phyloP scores from a whole-genome alignment of 495 filamentous ascomycete species.

The Lasiosphaeria miniovina region DNA sequence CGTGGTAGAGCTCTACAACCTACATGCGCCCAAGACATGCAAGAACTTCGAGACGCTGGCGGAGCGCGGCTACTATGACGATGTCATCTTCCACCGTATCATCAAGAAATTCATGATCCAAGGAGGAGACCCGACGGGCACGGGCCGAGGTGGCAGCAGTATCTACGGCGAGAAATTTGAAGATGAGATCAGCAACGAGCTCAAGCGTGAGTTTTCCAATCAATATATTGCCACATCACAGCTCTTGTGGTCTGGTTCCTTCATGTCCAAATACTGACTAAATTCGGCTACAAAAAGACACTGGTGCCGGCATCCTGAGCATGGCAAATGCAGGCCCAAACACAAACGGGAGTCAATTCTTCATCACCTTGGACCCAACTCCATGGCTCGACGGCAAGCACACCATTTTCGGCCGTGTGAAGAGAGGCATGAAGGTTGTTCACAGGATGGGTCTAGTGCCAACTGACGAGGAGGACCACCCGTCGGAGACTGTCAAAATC shows the following conservation, averaged over 20 bases:
- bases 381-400: slow-evolving; percentile 98
- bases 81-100: slow-evolving; percentile 84
- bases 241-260: too few relatives aligned
- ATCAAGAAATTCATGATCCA: slow-evolving; percentile 98
- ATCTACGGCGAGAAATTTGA: slow-evolving; percentile 96
- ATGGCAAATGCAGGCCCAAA: slow-evolving; percentile 97
- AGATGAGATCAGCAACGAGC: slow-evolving; percentile 71
- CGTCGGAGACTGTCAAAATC: slow-evolving; percentile 81
- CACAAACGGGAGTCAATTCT: slow-evolving; percentile 86
- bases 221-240: not conserved
- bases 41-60: slow-evolving; percentile 82
- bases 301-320: slow-evolving; percentile 85
- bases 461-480: slow-evolving; percentile 76
- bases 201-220: slow-evolving; percentile 55
- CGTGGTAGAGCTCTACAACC: slow-evolving; percentile 78
- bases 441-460: slow-evolving; percentile 89
- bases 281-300: slow-evolving; percentile 44
- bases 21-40: slow-evolving; percentile 62
- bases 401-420: slow-evolving; percentile 94
- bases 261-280: not conserved
- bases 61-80: slow-evolving; percentile 80
- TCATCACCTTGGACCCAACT: slow-evolving; percentile 90
- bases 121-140: slow-evolving; percentile 93
- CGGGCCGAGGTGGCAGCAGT: slow-evolving; percentile 81
- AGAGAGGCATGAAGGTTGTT: slow-evolving; percentile 76